Evolutionary conservation across 257 asterid genomes (phyloP), one percentile per base, ranked within the genome.

Genomic region (Rubia yunnanensis): DNA sequence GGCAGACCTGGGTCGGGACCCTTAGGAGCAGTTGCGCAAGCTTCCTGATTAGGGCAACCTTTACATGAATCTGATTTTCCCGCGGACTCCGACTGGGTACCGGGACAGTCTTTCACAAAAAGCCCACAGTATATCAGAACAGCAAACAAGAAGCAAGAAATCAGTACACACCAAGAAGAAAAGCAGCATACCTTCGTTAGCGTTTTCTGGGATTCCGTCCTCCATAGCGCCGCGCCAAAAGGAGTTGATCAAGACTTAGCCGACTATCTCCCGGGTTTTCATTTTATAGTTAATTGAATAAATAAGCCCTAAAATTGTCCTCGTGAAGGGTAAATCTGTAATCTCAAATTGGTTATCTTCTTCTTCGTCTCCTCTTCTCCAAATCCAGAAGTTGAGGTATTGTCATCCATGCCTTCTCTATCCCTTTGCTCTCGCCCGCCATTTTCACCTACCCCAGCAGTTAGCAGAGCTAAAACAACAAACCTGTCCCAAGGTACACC

Each of bases 21-120:
- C 84, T 91, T 88, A 24, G 96, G 96, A 78, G 96, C 98, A 75
- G 96, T 85, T 63, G 96, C 92, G 73, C 98, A 91, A 60, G 77
- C 88, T 58, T 88, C 88, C 75, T 91, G 96, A 72, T 91, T 88
- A 27, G 98, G 96, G 73, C 98, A 91, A 18, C 96, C 96, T 69
- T 68, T 80, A 67, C 96, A 88, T 35, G 87, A 66, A 65, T 88
- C 96, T 24, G 94, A 82, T 61, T 91, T 88, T 41, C 98, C 95
- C 24, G 98, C 96, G 24, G 81, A 75, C 70, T 88, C 96, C 7
- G 98, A 88, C 76, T 88, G 67, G 32, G 96, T 80, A 20, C 96
- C 95, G 0, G 98, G 98, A 67, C 98, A 91, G 74, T 91, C 95
- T 91, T 88, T 57, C 7, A 11, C 61, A 13, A 56, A 56, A 32